These are phyloP conservation scores for Aureococcus anophagefferens DNA, from an alignment of 108 stramenopile genomes.

Conservation along the genomic window DNA sequence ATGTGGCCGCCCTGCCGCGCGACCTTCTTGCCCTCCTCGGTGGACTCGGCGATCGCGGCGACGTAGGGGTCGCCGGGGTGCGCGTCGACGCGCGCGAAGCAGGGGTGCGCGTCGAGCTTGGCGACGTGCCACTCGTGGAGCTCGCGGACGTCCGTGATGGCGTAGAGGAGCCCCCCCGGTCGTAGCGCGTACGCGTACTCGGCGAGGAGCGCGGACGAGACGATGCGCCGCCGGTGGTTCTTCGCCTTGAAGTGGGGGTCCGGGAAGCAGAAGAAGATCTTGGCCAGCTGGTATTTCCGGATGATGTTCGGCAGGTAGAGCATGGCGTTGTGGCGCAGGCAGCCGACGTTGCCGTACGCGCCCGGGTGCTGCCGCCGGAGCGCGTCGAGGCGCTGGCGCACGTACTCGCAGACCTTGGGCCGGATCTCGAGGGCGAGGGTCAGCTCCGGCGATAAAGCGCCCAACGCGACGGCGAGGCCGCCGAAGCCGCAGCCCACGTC, in stretches of 20 bases:
- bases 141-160: constrained; percentile 90
- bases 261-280: constrained; percentile 92
- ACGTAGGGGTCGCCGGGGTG: constrained; percentile 74
- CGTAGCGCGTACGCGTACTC: constrained; percentile 83
- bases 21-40: constrained; percentile 96
- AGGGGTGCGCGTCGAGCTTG: constrained; percentile 67
- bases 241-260: constrained; percentile 97
- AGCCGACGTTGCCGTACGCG: constrained; percentile 68
- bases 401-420: constrained; percentile 88
- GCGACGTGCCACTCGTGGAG: constrained; percentile 89
- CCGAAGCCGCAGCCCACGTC: constrained; percentile 99
- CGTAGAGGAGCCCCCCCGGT: constrained; percentile 63
- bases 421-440: constrained; percentile 91
- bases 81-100: constrained; percentile 60
- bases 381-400: constrained; percentile 78
- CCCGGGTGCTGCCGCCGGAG: constrained; percentile 62
- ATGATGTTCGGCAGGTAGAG: constrained; percentile 67
- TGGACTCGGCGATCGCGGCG: constrained; percentile 68
- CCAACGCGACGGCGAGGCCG: constrained; percentile 75
- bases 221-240: constrained; percentile 84
- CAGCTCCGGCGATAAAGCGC: constrained; percentile 61
- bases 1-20: constrained; percentile 38
- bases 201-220: constrained; percentile 62
- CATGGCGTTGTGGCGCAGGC: constrained; percentile 84
- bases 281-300: constrained; percentile 45